Conservation (phyloP, 1,139 yeast genomes). For the Keqinozyma sinolaborantium region DNA sequence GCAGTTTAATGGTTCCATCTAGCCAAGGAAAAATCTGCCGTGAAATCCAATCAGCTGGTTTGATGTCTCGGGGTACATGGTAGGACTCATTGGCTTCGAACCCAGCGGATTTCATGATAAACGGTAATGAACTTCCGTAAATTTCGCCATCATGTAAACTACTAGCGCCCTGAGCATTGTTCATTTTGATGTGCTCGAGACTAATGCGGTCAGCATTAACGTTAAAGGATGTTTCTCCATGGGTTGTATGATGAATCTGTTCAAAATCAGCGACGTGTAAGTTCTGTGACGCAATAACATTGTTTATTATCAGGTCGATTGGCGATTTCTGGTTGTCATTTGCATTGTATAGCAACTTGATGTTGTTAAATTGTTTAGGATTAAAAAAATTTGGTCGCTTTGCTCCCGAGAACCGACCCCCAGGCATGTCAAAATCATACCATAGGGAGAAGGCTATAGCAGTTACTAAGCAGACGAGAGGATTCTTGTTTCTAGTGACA, state of each 20-base stretch:
- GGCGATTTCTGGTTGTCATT: not conserved
- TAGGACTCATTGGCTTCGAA: slow-evolving; percentile 4
- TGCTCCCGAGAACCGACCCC: not conserved
- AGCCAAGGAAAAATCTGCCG: slow-evolving; percentile 8
- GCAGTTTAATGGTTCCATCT: slow-evolving; percentile 3
- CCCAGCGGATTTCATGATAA: slow-evolving; percentile 1
- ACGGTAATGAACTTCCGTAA: not conserved
- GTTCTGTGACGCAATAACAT: not conserved
- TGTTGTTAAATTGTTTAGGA: not conserved
- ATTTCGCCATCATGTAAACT: not conserved
- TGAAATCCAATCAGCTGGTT: slow-evolving; percentile 3
- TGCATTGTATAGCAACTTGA: not conserved
- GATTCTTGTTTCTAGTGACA: not conserved
- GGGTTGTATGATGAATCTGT: not conserved
- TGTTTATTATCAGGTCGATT: not conserved
- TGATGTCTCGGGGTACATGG: slow-evolving; percentile 2
- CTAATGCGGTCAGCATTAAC: not conserved
- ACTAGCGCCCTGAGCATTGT: too few relatives aligned
- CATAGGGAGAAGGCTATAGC: not conserved
- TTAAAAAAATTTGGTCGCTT: not conserved
- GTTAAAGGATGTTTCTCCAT: not conserved
- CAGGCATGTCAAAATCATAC: not conserved
- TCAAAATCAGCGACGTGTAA: not conserved
- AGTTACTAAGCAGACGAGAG: not conserved
- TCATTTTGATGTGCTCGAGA: not conserved